Conservation (phyloP, 352 stramenopile genomes). For the Phytophthora multivora region DNA sequence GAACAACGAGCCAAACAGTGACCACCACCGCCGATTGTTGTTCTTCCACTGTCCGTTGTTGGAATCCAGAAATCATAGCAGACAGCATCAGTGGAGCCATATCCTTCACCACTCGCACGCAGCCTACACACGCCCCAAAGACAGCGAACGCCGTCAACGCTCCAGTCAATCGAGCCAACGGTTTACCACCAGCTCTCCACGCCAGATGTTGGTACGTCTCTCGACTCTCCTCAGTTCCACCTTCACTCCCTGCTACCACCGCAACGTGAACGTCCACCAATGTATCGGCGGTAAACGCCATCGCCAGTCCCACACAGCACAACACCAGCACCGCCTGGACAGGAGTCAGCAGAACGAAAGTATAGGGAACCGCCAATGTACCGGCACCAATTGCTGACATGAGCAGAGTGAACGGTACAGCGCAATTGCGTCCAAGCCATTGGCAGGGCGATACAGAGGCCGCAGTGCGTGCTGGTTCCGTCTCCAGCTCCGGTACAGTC, state of each 20-base stretch:
- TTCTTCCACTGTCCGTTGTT: conserved; percentile 28
- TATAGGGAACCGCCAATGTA: conserved; percentile 68
- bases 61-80: conserved; percentile 24
- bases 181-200: conserved; percentile 54
- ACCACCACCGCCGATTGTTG: conserved; percentile 41
- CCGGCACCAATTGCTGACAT: conserved; percentile 66
- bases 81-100: conserved; percentile 68
- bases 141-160: conserved; percentile 72
- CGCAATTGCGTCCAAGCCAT: conserved; percentile 33
- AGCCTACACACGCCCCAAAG: conserved; percentile 79
- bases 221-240: conserved; percentile 40
- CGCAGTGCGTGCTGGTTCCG: neutral
- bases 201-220: conserved; percentile 76
- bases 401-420: conserved; percentile 51
- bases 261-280: conserved; percentile 68
- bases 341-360: conserved; percentile 59
- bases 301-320: conserved; percentile 54
- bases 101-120: conserved; percentile 71
- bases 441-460: conserved; percentile 17
- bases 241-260: conserved; percentile 31
- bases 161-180: conserved; percentile 55
- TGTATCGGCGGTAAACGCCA: conserved; percentile 75
- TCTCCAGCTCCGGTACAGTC: conserved; percentile 9
- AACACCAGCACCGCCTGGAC: conserved; percentile 50
- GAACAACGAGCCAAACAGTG: conserved; percentile 64